phyloP scores from a whole-genome alignment of 83 land plant species.

The Larix sibirica region DNA sequence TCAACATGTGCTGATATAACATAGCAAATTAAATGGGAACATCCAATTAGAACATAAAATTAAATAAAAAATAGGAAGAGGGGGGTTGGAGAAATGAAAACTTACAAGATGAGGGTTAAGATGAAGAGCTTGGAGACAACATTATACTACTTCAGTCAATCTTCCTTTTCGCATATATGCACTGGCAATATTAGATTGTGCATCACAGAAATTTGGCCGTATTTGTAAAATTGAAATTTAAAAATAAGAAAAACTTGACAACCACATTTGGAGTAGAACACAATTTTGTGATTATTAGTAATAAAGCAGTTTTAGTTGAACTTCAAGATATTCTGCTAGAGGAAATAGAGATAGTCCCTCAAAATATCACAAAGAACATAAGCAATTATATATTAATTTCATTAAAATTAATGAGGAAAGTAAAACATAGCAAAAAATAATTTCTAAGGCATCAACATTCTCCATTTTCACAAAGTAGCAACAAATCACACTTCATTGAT shows the following conservation, averaged over 20 bases:
- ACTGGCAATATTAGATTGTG: constrained; percentile 97
- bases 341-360: neutral
- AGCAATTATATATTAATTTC: too few relatives aligned
- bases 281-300: neutral
- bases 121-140: constrained; percentile 91
- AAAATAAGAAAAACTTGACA: too few relatives aligned
- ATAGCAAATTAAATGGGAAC: neutral
- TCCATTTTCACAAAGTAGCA: too few relatives aligned
- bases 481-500: too few relatives aligned
- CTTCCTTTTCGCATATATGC: constrained; percentile 97
- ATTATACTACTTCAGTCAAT: constrained; percentile 83
- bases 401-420: too few relatives aligned
- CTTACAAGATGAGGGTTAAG: constrained; percentile 88
- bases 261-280: too few relatives aligned
- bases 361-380: neutral
- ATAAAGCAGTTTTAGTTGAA: neutral
- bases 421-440: too few relatives aligned
- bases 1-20: too few relatives aligned
- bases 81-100: neutral
- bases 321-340: neutral
- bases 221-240: constrained; percentile 38
- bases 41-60: neutral
- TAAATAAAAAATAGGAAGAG: neutral
- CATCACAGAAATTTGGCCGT: constrained; percentile 95
- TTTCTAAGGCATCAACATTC: too few relatives aligned